These are phyloP conservation scores for Apophysomyces ossiformis DNA, from an alignment of 371 early-diverging fungal genomes.

Conservation along the genomic window DNA sequence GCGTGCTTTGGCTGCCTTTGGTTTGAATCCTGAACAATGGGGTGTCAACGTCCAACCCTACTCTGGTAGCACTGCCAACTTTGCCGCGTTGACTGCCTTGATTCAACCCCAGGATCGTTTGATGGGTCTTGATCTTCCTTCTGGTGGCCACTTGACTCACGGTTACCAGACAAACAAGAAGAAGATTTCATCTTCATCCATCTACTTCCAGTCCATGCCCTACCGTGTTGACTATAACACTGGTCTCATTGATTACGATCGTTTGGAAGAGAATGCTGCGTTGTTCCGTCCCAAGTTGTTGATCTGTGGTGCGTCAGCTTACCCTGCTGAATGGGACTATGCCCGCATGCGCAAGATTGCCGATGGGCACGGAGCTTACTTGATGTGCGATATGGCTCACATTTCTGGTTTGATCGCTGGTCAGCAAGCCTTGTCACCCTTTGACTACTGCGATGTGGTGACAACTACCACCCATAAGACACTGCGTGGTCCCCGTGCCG, in stretches of 20 bases:
- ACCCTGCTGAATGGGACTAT: slow-evolving; percentile 99
- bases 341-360: slow-evolving; percentile 92
- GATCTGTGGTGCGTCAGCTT: slow-evolving; percentile 98
- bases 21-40: slow-evolving; percentile 94
- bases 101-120: slow-evolving; percentile 96
- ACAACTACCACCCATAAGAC: slow-evolving; percentile 99
- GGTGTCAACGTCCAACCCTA: slow-evolving; percentile 99
- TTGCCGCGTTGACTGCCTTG: slow-evolving; percentile 96
- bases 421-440: slow-evolving; percentile 88
- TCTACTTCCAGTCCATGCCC: slow-evolving; percentile 98
- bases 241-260: slow-evolving; percentile 95
- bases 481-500: slow-evolving; percentile 98
- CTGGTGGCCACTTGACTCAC: slow-evolving; percentile 99
- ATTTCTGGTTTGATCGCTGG: slow-evolving; percentile 95
- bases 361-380: slow-evolving; percentile 89
- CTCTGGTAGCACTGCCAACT: slow-evolving; percentile 99
- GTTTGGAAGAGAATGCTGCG: slow-evolving; percentile 88
- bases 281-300: slow-evolving; percentile 97
- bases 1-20: slow-evolving; percentile 95
- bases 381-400: slow-evolving; percentile 99
- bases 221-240: slow-evolving; percentile 91
- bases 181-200: slow-evolving; percentile 97
- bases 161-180: slow-evolving; percentile 99
- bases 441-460: slow-evolving; percentile 98
- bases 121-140: slow-evolving; percentile 98